These are phyloP conservation scores for Oenanthe sinensis DNA, from an alignment of 129 eudicot genomes.

Conservation along the genomic window DNA sequence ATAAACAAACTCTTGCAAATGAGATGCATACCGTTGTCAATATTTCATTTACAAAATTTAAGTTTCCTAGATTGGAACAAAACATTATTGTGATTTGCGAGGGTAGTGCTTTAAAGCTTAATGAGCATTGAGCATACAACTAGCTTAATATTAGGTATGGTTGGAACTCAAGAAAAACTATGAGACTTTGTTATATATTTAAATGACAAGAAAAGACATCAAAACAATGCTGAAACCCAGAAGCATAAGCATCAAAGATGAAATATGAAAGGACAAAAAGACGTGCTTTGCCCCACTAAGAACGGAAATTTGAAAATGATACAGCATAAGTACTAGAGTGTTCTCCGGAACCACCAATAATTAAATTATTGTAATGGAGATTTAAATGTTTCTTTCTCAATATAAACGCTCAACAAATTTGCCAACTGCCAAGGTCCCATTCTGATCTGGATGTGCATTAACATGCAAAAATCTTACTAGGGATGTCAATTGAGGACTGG, in stretches of 20 bases:
- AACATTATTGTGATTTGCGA: background rate
- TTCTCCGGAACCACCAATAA: background rate
- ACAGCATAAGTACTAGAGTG: too few species aligned
- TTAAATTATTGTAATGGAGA: background rate
- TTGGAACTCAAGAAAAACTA: background rate
- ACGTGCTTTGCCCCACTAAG: too few species aligned
- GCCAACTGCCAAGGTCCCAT: background rate
- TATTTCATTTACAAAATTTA: too few species aligned
- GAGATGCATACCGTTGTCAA: background rate
- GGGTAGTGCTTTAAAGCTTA: background rate
- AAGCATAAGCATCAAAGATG: background rate
- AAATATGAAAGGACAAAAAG: background rate
- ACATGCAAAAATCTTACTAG: background rate
- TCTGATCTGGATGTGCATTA: background rate
- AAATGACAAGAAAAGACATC: background rate
- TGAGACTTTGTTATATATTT: background rate
- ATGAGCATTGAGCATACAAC: background rate
- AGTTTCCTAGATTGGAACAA: too few species aligned
- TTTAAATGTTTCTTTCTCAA: background rate
- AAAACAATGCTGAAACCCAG: too few species aligned
- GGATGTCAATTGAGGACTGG: background rate
- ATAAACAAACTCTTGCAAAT: too few species aligned
- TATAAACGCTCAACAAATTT: background rate
- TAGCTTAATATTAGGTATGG: background rate
- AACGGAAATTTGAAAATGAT: too few species aligned